Evolutionary conservation across 1,284 basidiomycete genomes (phyloP).

Genomic region (Cutaneotrichosporon sp.): DNA sequence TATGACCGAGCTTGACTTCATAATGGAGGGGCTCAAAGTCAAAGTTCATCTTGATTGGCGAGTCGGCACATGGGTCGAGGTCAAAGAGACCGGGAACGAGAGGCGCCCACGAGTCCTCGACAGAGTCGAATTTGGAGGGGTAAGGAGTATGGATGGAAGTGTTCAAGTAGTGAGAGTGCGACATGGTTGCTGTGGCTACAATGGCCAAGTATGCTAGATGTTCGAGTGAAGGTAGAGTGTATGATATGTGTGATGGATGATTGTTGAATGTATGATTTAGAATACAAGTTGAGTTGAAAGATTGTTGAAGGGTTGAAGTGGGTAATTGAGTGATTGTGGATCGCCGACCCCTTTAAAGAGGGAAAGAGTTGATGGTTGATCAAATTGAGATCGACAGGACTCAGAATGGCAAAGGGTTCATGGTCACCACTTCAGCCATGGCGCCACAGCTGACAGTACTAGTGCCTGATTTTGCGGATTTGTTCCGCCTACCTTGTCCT

Average conservation of each 20-base stretch:
- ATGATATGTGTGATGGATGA: not conserved
- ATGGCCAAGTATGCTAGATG: not conserved
- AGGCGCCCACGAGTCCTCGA: constrained; percentile 11
- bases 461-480: too few species aligned
- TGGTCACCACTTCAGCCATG: too few species aligned
- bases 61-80: constrained; percentile 13
- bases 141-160: constrained; percentile 9
- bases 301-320: too few species aligned
- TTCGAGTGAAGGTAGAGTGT: not conserved
- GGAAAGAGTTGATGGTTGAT: too few species aligned
- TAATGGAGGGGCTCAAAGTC: constrained; percentile 11
- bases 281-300: too few species aligned
- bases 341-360: too few species aligned
- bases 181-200: constrained; percentile 4
- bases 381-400: too few species aligned
- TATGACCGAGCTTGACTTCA: constrained; percentile 1
- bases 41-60: constrained; percentile 9
- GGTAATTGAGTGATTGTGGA: too few species aligned
- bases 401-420: too few species aligned
- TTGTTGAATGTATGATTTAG: not conserved
- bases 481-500: not conserved
- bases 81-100: constrained; percentile 20
- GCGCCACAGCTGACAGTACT: too few species aligned
- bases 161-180: not conserved
- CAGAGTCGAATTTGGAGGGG: not conserved